Evolutionary conservation across 805 yeast genomes (phyloP), one percentile per base, ranked within the genome.

Genomic region (Ogataea methanolica): DNA sequence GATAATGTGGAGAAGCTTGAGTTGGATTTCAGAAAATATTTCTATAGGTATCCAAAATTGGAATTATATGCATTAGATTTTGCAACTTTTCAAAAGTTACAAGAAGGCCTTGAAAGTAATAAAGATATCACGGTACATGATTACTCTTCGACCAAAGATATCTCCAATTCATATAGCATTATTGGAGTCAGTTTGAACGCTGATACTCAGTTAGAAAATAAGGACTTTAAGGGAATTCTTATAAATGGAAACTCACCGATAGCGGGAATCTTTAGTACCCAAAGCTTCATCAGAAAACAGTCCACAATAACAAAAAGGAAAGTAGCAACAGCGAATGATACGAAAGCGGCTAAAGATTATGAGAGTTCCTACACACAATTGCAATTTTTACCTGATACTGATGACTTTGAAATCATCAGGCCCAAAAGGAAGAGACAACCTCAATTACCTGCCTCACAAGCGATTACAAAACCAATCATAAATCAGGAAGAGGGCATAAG

Each of bases 381-480:
- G 3, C 41, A 42, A 16, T 42, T 45, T 35, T 37, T 46, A 33
- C 49, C 49, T 9, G 38, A 35, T 36, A 31, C 44, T 6, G 50
- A 46, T 14, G 45, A 49, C 34, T 49, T 49, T 40, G 45, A 46
- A 23, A 46, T 49, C 15, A 42, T 49, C 31, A 36, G 33, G 31
- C 22, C 21, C 23, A 31, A 22, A 35, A 36, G 8, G 31, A 23
- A 21, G 33, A 39, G 12, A 37, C 15, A 16, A 19, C 26, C 5
- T 21, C 31, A 29, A n/a, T 1, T 8, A 12, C 19, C 12, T 16
- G 36, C 14, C 19, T n/a, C 29, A 34, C 17, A 19, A 31, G 21
- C 11, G 17, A 31, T 33, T 4, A 15, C 14, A 33, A 7, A 15
- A 15, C 36, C n/a, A 15, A 33, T 14, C 7, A 3, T 6, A n/a